Evolutionary conservation across 352 stramenopile species (phyloP), one percentile per base, ranked within the genome.

Genomic region (Phytophthora syringae): DNA sequence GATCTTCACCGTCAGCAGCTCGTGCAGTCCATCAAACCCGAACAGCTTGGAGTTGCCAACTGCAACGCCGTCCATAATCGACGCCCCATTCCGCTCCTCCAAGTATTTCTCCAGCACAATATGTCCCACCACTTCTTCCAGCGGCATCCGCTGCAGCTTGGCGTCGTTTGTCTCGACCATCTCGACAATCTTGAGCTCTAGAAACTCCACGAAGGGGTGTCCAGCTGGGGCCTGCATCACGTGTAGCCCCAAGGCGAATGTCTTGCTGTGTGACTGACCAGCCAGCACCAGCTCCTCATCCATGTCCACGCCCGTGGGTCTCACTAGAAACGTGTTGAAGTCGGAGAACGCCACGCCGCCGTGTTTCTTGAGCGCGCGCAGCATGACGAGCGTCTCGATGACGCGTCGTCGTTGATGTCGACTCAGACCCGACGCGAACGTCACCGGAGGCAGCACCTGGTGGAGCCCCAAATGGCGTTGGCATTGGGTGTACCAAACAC

Each of bases 401-500:
- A 84, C 43, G 21, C 74, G 65, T 7, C 70, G 72, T 21, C 72
- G 56, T 45, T 70, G 27, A 5, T 67, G 58, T 34, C 59, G 16
- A n/a, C 47, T 49, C 7, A 75, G 12, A 22, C 22, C 15, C 44
- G 49, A 25, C 11, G 22, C n/a, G 7, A 73, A 69, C 2, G 72
- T 43, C 27, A 68, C 60, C 0, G 75, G 75, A 2, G 65, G 55
- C n/a, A 80, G 24, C 42, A 84, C 70, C 13, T 73, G 64, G 22
- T 84, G 76, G 18, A 79, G 63, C 39, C 72, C 78, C 24, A 84
- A 48, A 36, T 81, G 70, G 2, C 76, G 69, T 49, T 84, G 76
- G 25, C 72, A 79, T 42, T 84, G 72, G 18, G 76, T 81, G 62
- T 71, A 84, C 76, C 76, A 84, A 10, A 75, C 59, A 16, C 76